phyloP scores from a whole-genome alignment of 371 early-diverging fungal genomes.

The Mucor plumbeus region DNA sequence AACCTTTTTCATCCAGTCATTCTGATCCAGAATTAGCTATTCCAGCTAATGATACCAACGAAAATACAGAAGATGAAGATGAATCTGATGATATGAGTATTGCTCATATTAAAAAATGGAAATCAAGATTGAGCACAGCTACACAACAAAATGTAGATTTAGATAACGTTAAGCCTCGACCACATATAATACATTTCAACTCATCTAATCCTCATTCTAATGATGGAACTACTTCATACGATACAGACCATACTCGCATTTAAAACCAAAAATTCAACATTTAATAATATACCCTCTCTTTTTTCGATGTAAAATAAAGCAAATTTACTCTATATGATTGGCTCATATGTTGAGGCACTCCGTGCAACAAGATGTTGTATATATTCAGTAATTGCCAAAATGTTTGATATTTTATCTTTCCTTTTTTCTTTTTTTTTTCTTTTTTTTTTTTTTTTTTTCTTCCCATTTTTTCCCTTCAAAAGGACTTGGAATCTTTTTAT shows the following conservation, averaged over 20 bases:
- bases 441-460: not conserved
- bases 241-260: conserved; percentile 20
- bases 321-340: not conserved
- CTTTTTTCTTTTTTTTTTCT: not conserved
- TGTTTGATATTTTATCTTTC: not conserved
- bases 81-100: conserved; percentile 5
- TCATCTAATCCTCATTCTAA: not conserved
- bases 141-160: conserved; percentile 1
- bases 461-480: not conserved
- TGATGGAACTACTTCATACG: conserved; percentile 12
- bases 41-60: conserved; percentile 1
- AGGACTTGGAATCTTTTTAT: not conserved
- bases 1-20: not conserved
- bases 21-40: conserved; percentile 3
- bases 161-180: not conserved
- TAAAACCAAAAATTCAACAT: not conserved
- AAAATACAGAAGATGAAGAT: conserved; percentile 4
- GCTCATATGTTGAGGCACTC: not conserved
- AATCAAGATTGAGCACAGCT: not conserved
- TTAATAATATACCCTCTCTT: conserved; percentile 2
- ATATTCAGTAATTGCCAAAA: too few relatives aligned
- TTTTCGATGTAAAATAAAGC: not conserved
- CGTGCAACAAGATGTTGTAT: not conserved
- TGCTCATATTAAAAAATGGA: conserved; percentile 11
- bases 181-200: not conserved